These are phyloP conservation scores for Backusella circina DNA, from an alignment of 192 early-diverging fungal species.

Conservation along the genomic window DNA sequence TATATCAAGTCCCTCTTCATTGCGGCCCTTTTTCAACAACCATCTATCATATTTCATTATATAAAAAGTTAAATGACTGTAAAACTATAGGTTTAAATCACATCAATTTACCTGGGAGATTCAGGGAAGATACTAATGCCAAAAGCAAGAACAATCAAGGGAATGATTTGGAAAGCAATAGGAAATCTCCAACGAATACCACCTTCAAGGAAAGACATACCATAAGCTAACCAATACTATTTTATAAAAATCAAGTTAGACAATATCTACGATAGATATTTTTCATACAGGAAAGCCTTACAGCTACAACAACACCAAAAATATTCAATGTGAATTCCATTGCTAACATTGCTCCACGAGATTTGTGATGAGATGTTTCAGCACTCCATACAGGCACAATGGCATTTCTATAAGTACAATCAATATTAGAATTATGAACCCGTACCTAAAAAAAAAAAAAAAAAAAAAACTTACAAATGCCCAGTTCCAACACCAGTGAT, in stretches of 20 bases:
- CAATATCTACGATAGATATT: background rate
- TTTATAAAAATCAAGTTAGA: background rate
- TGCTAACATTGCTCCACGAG: constrained; percentile 24
- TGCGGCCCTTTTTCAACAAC: constrained; percentile 22
- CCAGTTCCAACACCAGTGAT: constrained; percentile 31
- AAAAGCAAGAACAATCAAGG: constrained; percentile 11
- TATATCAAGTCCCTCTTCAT: constrained; percentile 22
- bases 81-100: background rate
- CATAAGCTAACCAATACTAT: constrained; percentile 28
- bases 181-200: constrained; percentile 29
- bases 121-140: constrained; percentile 28
- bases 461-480: constrained; percentile 19
- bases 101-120: background rate
- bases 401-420: constrained; percentile 16
- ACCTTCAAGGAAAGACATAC: constrained; percentile 22
- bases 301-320: constrained; percentile 31
- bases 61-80: no score
- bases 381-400: constrained; percentile 34
- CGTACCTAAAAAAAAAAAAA: background rate
- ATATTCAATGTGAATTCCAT: constrained; percentile 33
- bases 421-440: background rate
- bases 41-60: background rate
- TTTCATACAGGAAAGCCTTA: background rate
- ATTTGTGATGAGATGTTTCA: constrained; percentile 26
- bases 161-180: constrained; percentile 27